These are phyloP conservation scores for Hirsutella minnesotensis DNA, from an alignment of 2,329 filamentous ascomycete genomes.

Conservation along the genomic window DNA sequence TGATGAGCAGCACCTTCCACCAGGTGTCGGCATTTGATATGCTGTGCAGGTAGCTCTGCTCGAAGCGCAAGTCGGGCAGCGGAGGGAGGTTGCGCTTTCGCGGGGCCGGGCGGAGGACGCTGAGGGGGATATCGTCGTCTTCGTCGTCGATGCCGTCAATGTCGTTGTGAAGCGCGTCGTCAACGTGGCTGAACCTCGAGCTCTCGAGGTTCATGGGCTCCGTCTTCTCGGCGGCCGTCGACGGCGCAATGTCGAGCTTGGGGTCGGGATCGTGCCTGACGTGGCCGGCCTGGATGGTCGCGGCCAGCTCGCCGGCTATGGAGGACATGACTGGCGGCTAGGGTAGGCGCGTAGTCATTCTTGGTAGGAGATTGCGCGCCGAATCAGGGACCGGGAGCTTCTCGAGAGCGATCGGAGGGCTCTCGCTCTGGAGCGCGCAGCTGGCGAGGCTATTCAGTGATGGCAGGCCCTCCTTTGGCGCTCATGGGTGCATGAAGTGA, in stretches of 20 bases:
- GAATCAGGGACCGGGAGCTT: background rate
- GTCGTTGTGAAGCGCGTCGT: constrained; percentile 20
- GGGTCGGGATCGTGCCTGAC: constrained; percentile 63
- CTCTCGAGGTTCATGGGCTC: constrained; percentile 15
- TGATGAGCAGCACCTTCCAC: constrained; percentile 74
- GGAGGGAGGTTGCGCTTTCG: constrained; percentile 39
- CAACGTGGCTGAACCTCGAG: constrained; percentile 9
- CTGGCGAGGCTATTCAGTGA: too few species aligned
- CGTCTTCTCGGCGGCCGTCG: constrained; percentile 57
- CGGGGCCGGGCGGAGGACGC: constrained; percentile 44
- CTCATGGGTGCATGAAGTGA: too few species aligned
- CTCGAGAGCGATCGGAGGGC: too few species aligned
- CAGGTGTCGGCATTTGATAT: constrained; percentile 69
- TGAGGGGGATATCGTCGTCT: constrained; percentile 59
- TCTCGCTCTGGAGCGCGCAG: too few species aligned
- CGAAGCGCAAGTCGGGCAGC: constrained; percentile 85
- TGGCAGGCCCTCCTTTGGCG: too few species aligned
- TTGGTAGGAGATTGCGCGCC: background rate
- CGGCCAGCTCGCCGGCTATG: constrained; percentile 57
- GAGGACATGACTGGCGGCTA: constrained; percentile 31
- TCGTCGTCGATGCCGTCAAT: constrained; percentile 27
- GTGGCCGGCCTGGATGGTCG: constrained; percentile 69
- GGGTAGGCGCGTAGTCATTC: background rate
- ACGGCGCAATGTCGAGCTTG: constrained; percentile 66
- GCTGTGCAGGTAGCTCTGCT: constrained; percentile 94